Base-by-base conservation (phyloP, 345 rosid species). In the Geranium brycei region DNA sequence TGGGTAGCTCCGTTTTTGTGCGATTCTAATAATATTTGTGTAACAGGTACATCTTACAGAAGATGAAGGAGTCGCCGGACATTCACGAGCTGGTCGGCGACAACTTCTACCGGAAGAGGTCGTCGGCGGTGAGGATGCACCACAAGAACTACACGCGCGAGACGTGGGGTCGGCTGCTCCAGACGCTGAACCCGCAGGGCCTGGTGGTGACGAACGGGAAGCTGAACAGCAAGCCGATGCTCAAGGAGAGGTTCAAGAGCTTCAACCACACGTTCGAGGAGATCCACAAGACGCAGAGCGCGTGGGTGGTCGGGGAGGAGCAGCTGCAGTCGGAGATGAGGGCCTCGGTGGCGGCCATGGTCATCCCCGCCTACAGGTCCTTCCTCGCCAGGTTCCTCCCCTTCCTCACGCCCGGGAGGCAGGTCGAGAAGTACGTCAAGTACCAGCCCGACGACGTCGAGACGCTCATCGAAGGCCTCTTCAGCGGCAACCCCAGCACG, bases 261-360 rank as follows among this genome's bases (percentile, higher is more conserved):
- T 92, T 92, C 65, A 87, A 83, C 66, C 7, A 76, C 16, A 0
- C 78, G 87, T 87, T 92, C 51, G 98, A 92, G 17, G 98, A 92
- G 74, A 92, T 92, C 51, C 91, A 84, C 69, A 83, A 72, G 86
- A 84, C 93, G 51, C 96, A 92, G 70, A 83, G 85, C 61, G 63
- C 88, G 3, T 92, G 98, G 98, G 83, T 92, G 32, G 95, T 89
- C 59, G 79, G 85, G 31, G 95, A 92, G 58, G 91, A 84, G 68
- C 96, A 89, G 76, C 81, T 92, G 30, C 89, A 87, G 63, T 87
- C 93, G 0, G 98, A 92, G 89, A 88, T 89, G 1, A 66, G 95
- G 76, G 85, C 87, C 1, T 89, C 98, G 4, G 86, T 92, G 62
- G 59, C 95, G 1, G 87, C 95, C 0, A 79, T 92, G 58, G 80